Evolutionary conservation across 2,329 filamentous ascomycete genomes (phyloP).

Genomic region (Claviceps africana): DNA sequence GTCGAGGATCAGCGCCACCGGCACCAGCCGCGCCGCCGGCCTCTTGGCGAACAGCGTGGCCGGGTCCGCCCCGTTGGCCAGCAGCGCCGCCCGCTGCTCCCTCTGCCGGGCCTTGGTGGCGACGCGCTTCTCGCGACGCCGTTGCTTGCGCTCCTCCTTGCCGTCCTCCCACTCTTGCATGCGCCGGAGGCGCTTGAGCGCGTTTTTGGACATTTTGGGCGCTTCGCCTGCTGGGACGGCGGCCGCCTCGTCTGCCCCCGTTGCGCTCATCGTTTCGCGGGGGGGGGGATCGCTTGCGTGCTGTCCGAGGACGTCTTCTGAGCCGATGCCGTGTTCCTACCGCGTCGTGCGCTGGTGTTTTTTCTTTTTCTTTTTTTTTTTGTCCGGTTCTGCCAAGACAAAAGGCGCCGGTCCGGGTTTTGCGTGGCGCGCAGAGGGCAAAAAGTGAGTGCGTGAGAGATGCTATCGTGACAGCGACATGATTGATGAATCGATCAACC

Average conservation of each 20-base stretch:
- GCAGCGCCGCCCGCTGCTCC: conserved; percentile 33
- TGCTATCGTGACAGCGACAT: not conserved
- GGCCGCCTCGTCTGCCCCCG: not conserved
- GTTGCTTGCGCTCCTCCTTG: conserved; percentile 41
- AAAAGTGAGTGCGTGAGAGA: not conserved
- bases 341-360: too few relatives aligned
- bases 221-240: not conserved
- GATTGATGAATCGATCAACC: not conserved
- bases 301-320: too few relatives aligned
- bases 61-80: conserved; percentile 33
- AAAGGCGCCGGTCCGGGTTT: not conserved
- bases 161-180: conserved; percentile 63
- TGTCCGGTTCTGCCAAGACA: not conserved
- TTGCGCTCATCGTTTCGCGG: not conserved
- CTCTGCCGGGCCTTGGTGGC: conserved; percentile 33
- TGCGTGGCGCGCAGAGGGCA: not conserved
- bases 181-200: conserved; percentile 64
- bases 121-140: conserved; percentile 41
- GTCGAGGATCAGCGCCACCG: conserved; percentile 72
- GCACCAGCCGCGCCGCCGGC: conserved; percentile 40
- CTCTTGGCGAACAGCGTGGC: conserved; percentile 20
- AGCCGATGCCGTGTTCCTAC: too few relatives aligned
- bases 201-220: conserved; percentile 60
- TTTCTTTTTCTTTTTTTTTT: too few relatives aligned
- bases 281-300: too few relatives aligned